Evolutionary conservation across 2,329 filamentous ascomycete genomes (phyloP).

Genomic region (Xylaria sp.): DNA sequence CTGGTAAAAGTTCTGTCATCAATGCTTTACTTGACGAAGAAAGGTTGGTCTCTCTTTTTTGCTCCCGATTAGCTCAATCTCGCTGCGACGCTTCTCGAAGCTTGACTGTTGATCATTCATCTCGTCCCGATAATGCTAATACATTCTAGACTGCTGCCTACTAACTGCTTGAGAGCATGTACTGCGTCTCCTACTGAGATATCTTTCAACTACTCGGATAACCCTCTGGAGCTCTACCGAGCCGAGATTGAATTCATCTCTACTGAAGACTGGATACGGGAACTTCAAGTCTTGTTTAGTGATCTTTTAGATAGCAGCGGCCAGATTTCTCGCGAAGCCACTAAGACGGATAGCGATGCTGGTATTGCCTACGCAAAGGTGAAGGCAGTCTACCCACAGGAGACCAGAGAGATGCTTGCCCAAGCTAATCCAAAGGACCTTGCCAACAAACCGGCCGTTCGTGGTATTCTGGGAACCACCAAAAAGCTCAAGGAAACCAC

Average conservation of each 20-base stretch:
- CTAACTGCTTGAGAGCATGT: constrained; percentile 47
- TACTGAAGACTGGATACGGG: constrained; percentile 42
- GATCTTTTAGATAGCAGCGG: constrained; percentile 43
- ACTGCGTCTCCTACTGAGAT: constrained; percentile 47
- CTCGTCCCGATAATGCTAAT: constrained; percentile 4
- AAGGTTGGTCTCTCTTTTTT: constrained; percentile 45
- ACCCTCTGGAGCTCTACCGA: constrained; percentile 43
- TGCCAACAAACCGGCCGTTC: constrained; percentile 41
- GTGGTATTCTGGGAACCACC: constrained; percentile 43
- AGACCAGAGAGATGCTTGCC: constrained; percentile 47
- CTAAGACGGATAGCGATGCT: constrained; percentile 44
- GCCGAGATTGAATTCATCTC: constrained; percentile 49
- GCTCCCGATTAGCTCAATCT: not conserved
- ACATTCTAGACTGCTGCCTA: constrained; percentile 41
- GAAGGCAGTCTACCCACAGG: constrained; percentile 46
- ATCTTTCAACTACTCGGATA: constrained; percentile 47
- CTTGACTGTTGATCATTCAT: not conserved
- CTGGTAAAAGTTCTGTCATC: constrained; percentile 71
- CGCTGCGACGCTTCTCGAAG: not conserved
- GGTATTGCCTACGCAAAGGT: constrained; percentile 47
- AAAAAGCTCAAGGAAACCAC: constrained; percentile 41
- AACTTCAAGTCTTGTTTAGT: constrained; percentile 43
- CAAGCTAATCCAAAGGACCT: constrained; percentile 39
- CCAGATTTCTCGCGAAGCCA: constrained; percentile 41
- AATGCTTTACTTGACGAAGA: constrained; percentile 73